Base-by-base conservation (phyloP, 2,329 filamentous ascomycete species). In the Xylogone sp. region DNA sequence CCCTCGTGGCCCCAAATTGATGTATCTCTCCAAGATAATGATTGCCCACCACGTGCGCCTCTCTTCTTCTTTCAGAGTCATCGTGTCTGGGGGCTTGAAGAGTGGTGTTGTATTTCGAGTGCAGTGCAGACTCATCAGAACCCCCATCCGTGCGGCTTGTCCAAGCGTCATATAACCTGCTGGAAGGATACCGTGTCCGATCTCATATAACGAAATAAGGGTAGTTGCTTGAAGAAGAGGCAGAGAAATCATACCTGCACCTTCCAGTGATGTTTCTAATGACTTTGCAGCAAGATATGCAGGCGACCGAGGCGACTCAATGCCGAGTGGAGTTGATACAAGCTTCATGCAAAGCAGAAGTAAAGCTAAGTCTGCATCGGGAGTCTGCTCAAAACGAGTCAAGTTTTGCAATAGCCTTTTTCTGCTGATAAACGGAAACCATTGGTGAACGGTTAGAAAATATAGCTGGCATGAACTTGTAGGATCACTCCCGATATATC, bases 41-140 rank as follows among this genome's bases (percentile, higher is more conserved):
- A 52, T 44, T 22, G 50, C 21, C 50, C 50, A 52, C 50, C 50
- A 52, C 16, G 45, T 48, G 27, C 50, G 21, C 34, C 45, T 18
- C n/a, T 48, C 45, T 22, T 52, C 45, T 21, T 52, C 50, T 9
- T 45, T 27, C n/a, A 47, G 19, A 3, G 45, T 52, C 18, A 34
- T 48, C n/a, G 50, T 52, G 24, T 52, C 50, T n/a, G 50, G 21
- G 6, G 24, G 34, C 18, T 48, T 48, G 45, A 48, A 48, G 9
- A 52, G 42, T 22, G 44, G 45, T 3, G 45, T 24, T 16, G 45
- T 45, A 20, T 48, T 20, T 16, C 42, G 46, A 19, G 39, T 34
- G 13, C 34, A 39, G 43, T 52, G 50, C 12, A 52, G 22, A 4
- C 50, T 45, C 50, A 48, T 48, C n/a, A 52, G 34, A 10, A 48